Evolutionary conservation across 306 rosid species (phyloP), one percentile per base, ranked within the genome.

Genomic region (Quercus aquifolioides): DNA sequence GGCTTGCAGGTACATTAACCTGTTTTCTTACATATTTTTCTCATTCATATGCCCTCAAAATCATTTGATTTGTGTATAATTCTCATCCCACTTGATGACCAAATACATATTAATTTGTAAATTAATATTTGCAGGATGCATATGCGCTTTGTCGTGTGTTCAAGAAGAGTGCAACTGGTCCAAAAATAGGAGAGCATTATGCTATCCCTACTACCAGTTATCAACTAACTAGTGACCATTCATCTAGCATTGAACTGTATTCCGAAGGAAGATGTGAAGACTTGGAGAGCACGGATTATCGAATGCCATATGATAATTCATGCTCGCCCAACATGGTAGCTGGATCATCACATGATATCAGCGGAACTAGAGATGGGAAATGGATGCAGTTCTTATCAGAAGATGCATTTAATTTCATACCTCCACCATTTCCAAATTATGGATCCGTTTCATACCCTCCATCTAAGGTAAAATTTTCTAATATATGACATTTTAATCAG

Each of bases 71-170:
- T 41, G 3, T 8, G 46, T 41, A 41, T 41, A 8, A 41, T 41
- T 41, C 46, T 8, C 46, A 8, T 41, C 0, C 21, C 56, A 71
- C 54, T 14, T 65, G 73, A 73, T 68, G 73, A 5, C n/a, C 30
- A 26, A 46, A 25, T 21, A 60, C 38, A 49, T 21, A 60, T 35
- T 69, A 51, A 15, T 10, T 33, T 54, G 59, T 35, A 1, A 65
- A 18, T 64, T 60, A 28, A 59, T 65, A 9, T 41, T 21, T 52
- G 54, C 85, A 94, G 98, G 98, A 94, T 81, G 97, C 95, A 0
- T 94, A 94, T 84, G 94, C 98, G 1, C 89, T 94, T 31, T 92
- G 98, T 57, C 97, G 98, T 25, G 85, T 94, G 69, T 84, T 92
- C 74, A 94, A 94, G 89, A 94, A 94, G 83, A 92, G 74, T 30